Evolutionary conservation across 2,329 filamentous ascomycete genomes (phyloP).

Genomic region (Verticillium albo-atrum): DNA sequence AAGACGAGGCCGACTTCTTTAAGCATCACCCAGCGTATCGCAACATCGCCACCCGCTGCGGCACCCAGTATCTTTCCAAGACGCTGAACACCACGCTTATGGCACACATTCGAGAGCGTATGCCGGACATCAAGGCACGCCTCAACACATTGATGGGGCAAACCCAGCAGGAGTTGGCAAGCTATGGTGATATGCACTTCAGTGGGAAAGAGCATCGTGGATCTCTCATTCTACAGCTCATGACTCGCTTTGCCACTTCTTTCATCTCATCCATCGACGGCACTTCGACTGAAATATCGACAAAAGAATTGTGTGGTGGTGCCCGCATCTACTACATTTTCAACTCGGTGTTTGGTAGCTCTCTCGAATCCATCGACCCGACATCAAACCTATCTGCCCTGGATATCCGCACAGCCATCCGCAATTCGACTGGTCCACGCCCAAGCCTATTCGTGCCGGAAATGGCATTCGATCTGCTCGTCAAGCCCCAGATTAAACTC

Average conservation of each 20-base stretch:
- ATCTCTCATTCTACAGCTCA: constrained; percentile 90
- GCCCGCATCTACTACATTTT: constrained; percentile 98
- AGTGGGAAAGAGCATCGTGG: constrained; percentile 95
- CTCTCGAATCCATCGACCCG: constrained; percentile 91
- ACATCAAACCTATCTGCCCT: constrained; percentile 91
- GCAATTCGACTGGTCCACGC: constrained; percentile 93
- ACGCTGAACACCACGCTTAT: constrained; percentile 94
- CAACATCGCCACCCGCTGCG: constrained; percentile 90
- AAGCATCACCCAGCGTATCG: constrained; percentile 94
- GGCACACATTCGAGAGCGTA: constrained; percentile 88
- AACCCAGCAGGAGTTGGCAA: constrained; percentile 95
- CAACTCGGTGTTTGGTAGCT: constrained; percentile 97
- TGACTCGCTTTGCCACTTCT: constrained; percentile 96
- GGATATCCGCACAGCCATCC: constrained; percentile 94
- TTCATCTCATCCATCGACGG: constrained; percentile 99
- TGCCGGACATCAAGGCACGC: constrained; percentile 96
- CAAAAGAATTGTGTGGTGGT: constrained; percentile 93
- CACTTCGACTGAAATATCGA: constrained; percentile 97
- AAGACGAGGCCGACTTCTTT: constrained; percentile 92
- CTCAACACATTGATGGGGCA: constrained; percentile 99
- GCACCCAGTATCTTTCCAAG: constrained; percentile 91
- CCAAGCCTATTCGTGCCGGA: constrained; percentile 97
- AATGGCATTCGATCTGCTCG: constrained; percentile 92
- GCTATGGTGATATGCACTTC: constrained; percentile 97
- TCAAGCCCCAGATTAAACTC: constrained; percentile 98